Evolutionary conservation across 306 rosid species (phyloP), one percentile per base, ranked within the genome.

Genomic region (Pterocarpus santalinus): DNA sequence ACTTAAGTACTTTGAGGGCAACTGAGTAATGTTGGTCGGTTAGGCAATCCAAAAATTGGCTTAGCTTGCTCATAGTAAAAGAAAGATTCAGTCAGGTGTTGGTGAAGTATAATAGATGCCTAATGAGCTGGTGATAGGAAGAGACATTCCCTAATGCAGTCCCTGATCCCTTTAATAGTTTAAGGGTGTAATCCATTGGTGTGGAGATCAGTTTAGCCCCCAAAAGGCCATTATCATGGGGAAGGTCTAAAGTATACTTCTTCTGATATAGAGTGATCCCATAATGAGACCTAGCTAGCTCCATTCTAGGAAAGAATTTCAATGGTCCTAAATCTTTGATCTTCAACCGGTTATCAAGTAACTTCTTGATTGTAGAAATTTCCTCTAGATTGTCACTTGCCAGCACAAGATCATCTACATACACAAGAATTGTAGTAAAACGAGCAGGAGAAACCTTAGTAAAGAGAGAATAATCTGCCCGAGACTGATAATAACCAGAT

Each of bases 351-450:
- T 2, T 0, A 36, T 65, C 12, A 0, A 65, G 43, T 0, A 5
- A 5, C 3, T 1, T 0, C 4, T 65, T 65, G 1, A 65, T 1
- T 0, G 0, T 6, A 0, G 15, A 0, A 1, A 65, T 65, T 1
- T 65, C 49, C 4, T 0, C 3, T 0, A n/a, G 1, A 2, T 65
- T n/a, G 15, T 7, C 15, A 0, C 49, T 32, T 2, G 4, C 12
- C 0, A 65, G 5, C 0, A 36, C 30, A 0, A 65, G 30, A 3
- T 38, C 70, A 15, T 36, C 70, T 2, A 65, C 32, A 36, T 36
- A 65, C 0, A 36, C 4, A 0, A 14, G 12, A 1, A 65, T 38
- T 0, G 22, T 5, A 9, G 12, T n/a, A 5, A 65, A 35, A 1
- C 30, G 3, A 2, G 4, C 3, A 3, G 13, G 2, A 14, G 28